Evolutionary conservation across 495 filamentous ascomycete genomes (phyloP), one percentile per base, ranked within the genome.

Genomic region (Daldinia vernicosa): DNA sequence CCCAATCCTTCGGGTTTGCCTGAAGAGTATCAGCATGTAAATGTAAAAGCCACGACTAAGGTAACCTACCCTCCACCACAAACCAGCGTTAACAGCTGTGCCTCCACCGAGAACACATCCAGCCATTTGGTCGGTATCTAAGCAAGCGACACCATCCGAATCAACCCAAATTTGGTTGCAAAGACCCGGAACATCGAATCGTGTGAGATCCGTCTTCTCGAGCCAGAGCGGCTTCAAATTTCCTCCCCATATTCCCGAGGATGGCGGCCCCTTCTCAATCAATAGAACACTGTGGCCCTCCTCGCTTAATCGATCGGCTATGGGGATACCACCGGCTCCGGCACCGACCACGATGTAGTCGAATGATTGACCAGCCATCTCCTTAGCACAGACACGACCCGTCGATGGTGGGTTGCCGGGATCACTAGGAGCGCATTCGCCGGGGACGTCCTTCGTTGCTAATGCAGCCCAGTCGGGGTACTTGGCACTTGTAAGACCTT

Each of bases 281-380:
- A 97, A 83, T 87, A 89, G 22, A 90, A 98, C 84, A 88, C 92
- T 53, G 93, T 96, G 30, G 87, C 89, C 26, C 86, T 98, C 71
- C 84, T 99, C 74, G 91, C 86, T 88, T 17, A 92, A 83, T 70
- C 81, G 85, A 66, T 91, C 89, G 6, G 90, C 89, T 35, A 89
- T 78, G 35, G 89, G 87, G 52, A 91, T 86, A 61, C 90, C 90
- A 60, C 84, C 89, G 35, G 90, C 88, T 70, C 90, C 90, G 64
- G 82, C 86, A 51, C 90, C 90, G 64, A 90, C 84, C 50, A 92
- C 81, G 60, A 91, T 85, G 78, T 92, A 93, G 77, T 93, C 90
- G 68, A 86, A 92, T 0, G 81, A 80, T 30, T 77, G 78, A 17
- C 51, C 71, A 35, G 77, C 79, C 72, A 77, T 84, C 63, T 76